Percentiles rank a stretch among this genome's conserved stretches.
These are phyloP conservation scores for Scheffersomyces lignosus DNA, from an alignment of 805 yeast genomes.

Conservation along the genomic window DNA sequence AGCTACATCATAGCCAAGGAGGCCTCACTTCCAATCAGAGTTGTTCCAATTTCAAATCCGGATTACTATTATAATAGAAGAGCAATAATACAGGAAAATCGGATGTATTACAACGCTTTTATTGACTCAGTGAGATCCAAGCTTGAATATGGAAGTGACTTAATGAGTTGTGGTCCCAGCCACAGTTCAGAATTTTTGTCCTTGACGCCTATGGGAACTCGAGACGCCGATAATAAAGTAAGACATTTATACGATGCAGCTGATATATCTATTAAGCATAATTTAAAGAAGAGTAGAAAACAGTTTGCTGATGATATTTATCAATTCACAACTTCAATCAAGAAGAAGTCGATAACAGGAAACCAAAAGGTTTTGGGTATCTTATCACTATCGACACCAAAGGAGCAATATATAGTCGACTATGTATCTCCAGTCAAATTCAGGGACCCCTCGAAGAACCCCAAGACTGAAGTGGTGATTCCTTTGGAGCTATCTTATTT, in stretches of 20 bases:
- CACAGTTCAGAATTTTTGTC: no score
- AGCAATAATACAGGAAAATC: slow-evolving; percentile 17
- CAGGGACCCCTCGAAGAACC: slow-evolving; percentile 11
- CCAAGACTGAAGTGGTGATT: slow-evolving; percentile 20
- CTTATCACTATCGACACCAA: slow-evolving; percentile 37
- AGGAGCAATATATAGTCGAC: slow-evolving; percentile 22
- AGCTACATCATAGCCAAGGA: slow-evolving; percentile 40
- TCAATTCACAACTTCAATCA: slow-evolving; percentile 31
- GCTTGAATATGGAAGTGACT: slow-evolving; percentile 21
- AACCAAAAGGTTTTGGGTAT: slow-evolving; percentile 28
- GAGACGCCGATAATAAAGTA: slow-evolving; percentile 15
- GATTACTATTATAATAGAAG: slow-evolving; percentile 17
- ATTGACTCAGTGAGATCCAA: slow-evolving; percentile 28
- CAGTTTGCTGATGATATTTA: slow-evolving; percentile 22
- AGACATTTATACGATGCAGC: slow-evolving; percentile 34
- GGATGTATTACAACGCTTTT: slow-evolving; percentile 35
- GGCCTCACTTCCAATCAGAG: slow-evolving; percentile 31
- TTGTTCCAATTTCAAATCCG: slow-evolving; percentile 30
- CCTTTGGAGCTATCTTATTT: slow-evolving; percentile 35
- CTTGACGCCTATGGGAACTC: background rate
- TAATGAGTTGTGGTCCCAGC: no score
- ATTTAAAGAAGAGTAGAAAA: slow-evolving; percentile 13
- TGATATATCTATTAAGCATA: slow-evolving; percentile 16
- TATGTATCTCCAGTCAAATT: slow-evolving; percentile 35
- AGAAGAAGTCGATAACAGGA: slow-evolving; percentile 37